These are phyloP conservation scores for Leccinum pellstonianum DNA, from an alignment of 768 basidiomycete genomes.

Conservation along the genomic window DNA sequence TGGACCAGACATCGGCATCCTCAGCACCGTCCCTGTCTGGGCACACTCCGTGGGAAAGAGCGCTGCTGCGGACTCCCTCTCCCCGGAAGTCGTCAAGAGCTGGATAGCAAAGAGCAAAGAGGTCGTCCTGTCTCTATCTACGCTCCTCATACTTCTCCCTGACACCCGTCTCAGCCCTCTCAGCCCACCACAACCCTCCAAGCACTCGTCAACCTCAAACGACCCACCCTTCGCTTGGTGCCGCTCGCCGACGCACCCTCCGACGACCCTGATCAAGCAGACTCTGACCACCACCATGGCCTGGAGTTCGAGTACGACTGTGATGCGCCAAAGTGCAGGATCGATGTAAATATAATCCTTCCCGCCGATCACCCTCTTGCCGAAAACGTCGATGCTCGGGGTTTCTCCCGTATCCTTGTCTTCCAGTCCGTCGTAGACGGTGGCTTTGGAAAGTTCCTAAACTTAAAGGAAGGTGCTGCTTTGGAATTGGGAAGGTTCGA, in stretches of 20 bases:
- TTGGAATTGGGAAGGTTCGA: slow-evolving; percentile 82
- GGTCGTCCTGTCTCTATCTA: slow-evolving; percentile 37
- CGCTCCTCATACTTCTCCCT: neutral
- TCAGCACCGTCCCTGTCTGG: slow-evolving; percentile 69
- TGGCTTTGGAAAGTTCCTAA: slow-evolving; percentile 76
- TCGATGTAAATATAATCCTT: slow-evolving; percentile 75
- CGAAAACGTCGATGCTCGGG: slow-evolving; percentile 35
- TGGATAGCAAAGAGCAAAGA: slow-evolving; percentile 91
- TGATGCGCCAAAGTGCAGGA: slow-evolving; percentile 79
- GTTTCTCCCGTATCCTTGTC: slow-evolving; percentile 34
- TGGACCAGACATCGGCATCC: slow-evolving; percentile 85
- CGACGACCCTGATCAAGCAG: slow-evolving; percentile 44
- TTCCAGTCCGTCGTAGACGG: slow-evolving; percentile 64
- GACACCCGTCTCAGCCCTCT: slow-evolving; percentile 46
- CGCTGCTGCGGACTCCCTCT: slow-evolving; percentile 64
- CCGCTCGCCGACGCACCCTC: slow-evolving; percentile 50
- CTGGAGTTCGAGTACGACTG: slow-evolving; percentile 93
- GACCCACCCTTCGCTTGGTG: slow-evolving; percentile 79
- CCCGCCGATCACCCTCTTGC: slow-evolving; percentile 61
- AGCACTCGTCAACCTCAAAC: slow-evolving; percentile 91
- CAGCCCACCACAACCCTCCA: slow-evolving; percentile 92
- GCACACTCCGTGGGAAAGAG: slow-evolving; percentile 63
- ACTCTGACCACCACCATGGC: slow-evolving; percentile 64
- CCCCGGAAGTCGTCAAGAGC: slow-evolving; percentile 72
- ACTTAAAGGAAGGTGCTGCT: slow-evolving; percentile 72